Evolutionary conservation across 2,329 filamentous ascomycete genomes (phyloP), one percentile per base, ranked within the genome.

Genomic region (Trichoderma sp.): DNA sequence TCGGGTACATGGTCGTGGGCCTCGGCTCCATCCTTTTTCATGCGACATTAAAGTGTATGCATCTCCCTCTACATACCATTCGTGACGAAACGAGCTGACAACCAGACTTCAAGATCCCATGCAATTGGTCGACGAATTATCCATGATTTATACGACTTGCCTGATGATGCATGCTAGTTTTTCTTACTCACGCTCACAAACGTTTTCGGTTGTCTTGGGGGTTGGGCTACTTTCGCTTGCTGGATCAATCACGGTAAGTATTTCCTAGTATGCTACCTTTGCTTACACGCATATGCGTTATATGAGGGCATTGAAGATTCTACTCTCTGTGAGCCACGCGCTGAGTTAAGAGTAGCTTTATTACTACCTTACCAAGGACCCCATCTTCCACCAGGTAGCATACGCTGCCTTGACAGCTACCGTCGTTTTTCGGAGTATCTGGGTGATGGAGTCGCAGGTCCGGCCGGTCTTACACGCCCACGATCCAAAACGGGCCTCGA

Each of bases 361-460:
- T 78, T 97, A 97, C 79, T 91, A 94, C 76, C 88, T 92, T 71
- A 88, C 94, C 18, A 92, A 94, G 76, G 90, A 96, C 72, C 92
- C 93, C 0, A 83, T 87, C 1, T 96, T 96, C 78, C 93, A 96
- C 79, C 92, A 96, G 77, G 89, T 88, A 70, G 90, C 90, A 5
- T 96, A 94, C 74, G 91, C 89, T 1, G 76, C 91, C 4, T 81
- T 96, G 54, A 96, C 92, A 0, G 84, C 85, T 5, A 83, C 89
- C 52, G 88, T 95, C 26, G 84, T 96, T 28, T 82, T 91, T 65
- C 88, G 91, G 39, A 91, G 89, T 74, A 90, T 94, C 83, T 93
- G 89, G 76, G 87, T 92, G 30, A 95, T 95, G 90, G 83, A 85
- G 73, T 76, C 74, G 43, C 71, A 79, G 59, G 75, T 87, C 58